These are phyloP conservation scores for Aspergillus glaucus DNA, from an alignment of 2,329 filamentous ascomycete genomes.

Conservation along the genomic window DNA sequence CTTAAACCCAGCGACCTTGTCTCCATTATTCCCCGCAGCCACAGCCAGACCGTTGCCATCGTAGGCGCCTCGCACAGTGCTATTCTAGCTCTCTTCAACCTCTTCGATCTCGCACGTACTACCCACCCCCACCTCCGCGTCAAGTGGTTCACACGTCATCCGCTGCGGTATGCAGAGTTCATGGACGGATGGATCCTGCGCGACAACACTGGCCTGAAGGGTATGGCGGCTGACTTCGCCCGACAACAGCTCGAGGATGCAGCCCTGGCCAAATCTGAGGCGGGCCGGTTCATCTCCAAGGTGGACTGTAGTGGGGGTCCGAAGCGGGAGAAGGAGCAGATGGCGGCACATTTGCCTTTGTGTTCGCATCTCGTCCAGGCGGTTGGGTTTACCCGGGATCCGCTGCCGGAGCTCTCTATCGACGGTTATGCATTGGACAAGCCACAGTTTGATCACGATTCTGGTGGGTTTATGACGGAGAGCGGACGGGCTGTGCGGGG, in stretches of 20 bases:
- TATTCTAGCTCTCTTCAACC: conserved; percentile 57
- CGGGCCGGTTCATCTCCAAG: conserved; percentile 43
- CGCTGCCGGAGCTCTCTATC: conserved; percentile 43
- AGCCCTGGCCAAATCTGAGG: conserved; percentile 39
- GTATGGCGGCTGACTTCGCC: conserved; percentile 55
- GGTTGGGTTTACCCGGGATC: conserved; percentile 51
- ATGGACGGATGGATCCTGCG: conserved; percentile 58
- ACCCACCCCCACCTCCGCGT: conserved; percentile 50
- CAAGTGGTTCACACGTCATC: conserved; percentile 58
- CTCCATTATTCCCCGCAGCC: conserved; percentile 31
- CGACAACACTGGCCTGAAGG: conserved; percentile 62
- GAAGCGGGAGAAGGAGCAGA: conserved; percentile 41
- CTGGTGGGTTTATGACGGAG: conserved; percentile 44
- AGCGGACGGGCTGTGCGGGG: conserved; percentile 42
- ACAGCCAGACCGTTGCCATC: conserved; percentile 46
- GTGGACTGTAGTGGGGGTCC: conserved; percentile 38
- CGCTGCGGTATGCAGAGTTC: conserved; percentile 56
- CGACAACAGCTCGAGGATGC: conserved; percentile 52
- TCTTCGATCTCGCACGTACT: conserved; percentile 47
- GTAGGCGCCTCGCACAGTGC: conserved; percentile 59
- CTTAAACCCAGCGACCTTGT: conserved; percentile 49
- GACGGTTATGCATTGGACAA: conserved; percentile 19
- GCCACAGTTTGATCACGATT: conserved; percentile 27
- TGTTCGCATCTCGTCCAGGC: conserved; percentile 54
- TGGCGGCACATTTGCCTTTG: conserved; percentile 41